Evolutionary conservation across 208 protist species (phyloP).

Genomic region (Acanthamoeba castellanii): DNA sequence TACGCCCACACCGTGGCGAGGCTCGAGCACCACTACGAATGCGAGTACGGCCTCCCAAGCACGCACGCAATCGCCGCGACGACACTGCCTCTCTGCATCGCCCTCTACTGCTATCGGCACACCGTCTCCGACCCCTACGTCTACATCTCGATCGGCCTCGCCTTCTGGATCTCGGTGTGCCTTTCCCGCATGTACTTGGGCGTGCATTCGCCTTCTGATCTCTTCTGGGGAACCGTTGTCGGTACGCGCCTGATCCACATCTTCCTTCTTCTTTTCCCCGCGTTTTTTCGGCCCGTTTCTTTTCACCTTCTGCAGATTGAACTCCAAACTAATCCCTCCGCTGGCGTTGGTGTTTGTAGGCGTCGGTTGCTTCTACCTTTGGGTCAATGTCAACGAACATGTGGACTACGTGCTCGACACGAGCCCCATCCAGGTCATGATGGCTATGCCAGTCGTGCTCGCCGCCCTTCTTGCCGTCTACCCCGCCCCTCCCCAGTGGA

Average conservation of each 20-base stretch:
- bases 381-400: neutral
- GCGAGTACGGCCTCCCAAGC: neutral
- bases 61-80: constrained; percentile 24
- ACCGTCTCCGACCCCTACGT: neutral
- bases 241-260: neutral
- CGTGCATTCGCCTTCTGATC: constrained; percentile 16
- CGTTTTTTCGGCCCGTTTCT: neutral
- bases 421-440: neutral
- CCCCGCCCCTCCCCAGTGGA: neutral
- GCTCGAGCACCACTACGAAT: constrained; percentile 25
- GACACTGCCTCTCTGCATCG: constrained; percentile 27
- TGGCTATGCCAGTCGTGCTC: neutral
- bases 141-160: neutral
- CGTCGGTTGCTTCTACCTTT: neutral
- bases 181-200: neutral
- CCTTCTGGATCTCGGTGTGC: constrained; percentile 15
- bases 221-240: constrained; percentile 23
- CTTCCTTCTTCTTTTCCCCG: neutral
- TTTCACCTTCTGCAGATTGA: neutral
- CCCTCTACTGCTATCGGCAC: constrained; percentile 6
- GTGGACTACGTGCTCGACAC: constrained; percentile 11
- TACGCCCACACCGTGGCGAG: neutral
- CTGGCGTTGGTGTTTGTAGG: neutral
- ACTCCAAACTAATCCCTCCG: too few species aligned
- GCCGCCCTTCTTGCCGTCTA: neutral